phyloP scores from a whole-genome alignment of 108 stramenopile genomes.

The Mediolabrus comicus region DNA sequence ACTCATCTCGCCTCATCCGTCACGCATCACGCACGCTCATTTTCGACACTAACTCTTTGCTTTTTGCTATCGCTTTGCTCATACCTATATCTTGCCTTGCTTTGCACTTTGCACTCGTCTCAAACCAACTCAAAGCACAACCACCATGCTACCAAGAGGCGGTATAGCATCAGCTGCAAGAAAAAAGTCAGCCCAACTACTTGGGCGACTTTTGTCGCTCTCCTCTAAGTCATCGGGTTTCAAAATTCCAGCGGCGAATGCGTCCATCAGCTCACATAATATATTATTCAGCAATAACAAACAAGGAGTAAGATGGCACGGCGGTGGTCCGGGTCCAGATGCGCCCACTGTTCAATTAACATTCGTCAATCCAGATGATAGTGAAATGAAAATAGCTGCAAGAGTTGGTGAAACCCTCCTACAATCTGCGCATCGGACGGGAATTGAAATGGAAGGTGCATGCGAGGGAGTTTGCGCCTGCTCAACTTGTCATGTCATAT shows the following conservation, averaged over 20 bases:
- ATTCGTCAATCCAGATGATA: conserved; percentile 64
- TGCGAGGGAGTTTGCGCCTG: conserved; percentile 98
- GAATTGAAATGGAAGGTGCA: conserved; percentile 92
- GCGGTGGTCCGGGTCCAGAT: conserved; percentile 58
- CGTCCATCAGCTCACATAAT: not conserved
- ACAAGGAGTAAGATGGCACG: conserved; percentile 68
- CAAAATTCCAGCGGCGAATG: not conserved
- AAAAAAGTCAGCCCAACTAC: not conserved
- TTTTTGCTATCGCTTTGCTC: too few species aligned
- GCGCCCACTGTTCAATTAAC: conserved; percentile 66
- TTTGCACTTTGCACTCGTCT: too few species aligned
- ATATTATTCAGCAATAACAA: not conserved
- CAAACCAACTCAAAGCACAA: too few species aligned
- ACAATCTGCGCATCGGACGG: conserved; percentile 79
- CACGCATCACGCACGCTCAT: too few species aligned
- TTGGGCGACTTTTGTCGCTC: too few species aligned
- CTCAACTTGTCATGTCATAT: conserved; percentile 96
- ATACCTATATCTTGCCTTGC: too few species aligned
- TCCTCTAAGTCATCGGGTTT: not conserved
- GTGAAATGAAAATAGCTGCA: conserved; percentile 47
- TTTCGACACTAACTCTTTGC: too few species aligned
- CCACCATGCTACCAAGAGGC: not conserved
- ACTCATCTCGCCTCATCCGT: too few species aligned
- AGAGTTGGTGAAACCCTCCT: conserved; percentile 77
- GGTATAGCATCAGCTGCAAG: not conserved